These are phyloP conservation scores for Xylaria sp. DNA, from an alignment of 2,329 filamentous ascomycete species.

Conservation along the genomic window DNA sequence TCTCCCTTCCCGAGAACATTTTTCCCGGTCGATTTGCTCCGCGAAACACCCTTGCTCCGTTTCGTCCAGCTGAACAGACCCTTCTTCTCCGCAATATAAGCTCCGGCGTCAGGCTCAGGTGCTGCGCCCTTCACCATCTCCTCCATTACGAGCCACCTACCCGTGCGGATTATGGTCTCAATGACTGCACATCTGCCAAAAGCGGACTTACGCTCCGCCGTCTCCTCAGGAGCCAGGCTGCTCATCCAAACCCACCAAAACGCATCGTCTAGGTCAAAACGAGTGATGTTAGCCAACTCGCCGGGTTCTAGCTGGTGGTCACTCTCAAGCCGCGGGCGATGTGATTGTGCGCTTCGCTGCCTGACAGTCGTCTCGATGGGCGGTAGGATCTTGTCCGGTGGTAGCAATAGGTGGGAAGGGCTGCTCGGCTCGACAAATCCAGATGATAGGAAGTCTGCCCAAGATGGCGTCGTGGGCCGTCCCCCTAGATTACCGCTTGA, in stretches of 20 bases:
- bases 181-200: constrained; percentile 93
- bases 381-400: constrained; percentile 87
- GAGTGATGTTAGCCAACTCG: constrained; percentile 89
- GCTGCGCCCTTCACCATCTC: constrained; percentile 95
- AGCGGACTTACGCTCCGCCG: constrained; percentile 80
- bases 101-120: constrained; percentile 78
- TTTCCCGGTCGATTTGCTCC: constrained; percentile 73
- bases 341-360: constrained; percentile 85
- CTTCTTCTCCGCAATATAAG: constrained; percentile 95
- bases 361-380: constrained; percentile 74
- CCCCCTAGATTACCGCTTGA: constrained; percentile 70
- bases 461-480: constrained; percentile 92
- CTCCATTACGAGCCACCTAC: constrained; percentile 92
- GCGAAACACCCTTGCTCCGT: constrained; percentile 62
- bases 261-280: constrained; percentile 85
- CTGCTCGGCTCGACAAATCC: constrained; percentile 81
- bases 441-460: constrained; percentile 95
- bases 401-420: constrained; percentile 73
- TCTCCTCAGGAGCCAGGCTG: constrained; percentile 90
- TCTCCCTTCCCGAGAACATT: constrained; percentile 52
- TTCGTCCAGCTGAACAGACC: constrained; percentile 86
- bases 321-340: constrained; percentile 71
- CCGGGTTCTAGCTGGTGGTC: constrained; percentile 78
- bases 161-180: constrained; percentile 80
- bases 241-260: constrained; percentile 99